A percentile compares a stretch with the other conserved stretches of the same genome.
These are phyloP conservation scores for Blastobotrys persicus DNA, from an alignment of 1,139 yeast genomes.

Conservation along the genomic window DNA sequence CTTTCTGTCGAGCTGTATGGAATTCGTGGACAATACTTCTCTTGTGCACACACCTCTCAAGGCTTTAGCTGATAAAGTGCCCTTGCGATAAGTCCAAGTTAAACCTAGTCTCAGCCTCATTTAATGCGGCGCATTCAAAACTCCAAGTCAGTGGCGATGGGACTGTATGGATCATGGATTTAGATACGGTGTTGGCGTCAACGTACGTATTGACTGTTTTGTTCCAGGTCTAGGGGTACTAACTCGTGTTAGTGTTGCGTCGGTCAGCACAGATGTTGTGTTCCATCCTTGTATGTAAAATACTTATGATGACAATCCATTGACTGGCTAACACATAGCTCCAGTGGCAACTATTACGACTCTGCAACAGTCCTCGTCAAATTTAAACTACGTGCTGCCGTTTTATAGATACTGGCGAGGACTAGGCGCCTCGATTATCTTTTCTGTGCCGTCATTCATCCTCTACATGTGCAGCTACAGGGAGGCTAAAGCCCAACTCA, in stretches of 20 bases:
- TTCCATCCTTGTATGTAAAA: constrained; percentile 36
- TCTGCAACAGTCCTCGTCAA: constrained; percentile 36
- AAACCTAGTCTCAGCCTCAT: background rate
- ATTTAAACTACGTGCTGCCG: constrained; percentile 32
- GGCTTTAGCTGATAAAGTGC: no score
- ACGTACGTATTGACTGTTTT: background rate
- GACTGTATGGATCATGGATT: background rate
- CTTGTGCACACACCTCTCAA: no score
- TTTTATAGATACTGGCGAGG: constrained; percentile 40
- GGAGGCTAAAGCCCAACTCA: constrained; percentile 34
- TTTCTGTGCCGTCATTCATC: constrained; percentile 42
- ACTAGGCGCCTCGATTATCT: constrained; percentile 34
- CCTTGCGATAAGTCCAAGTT: no score
- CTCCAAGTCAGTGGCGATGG: background rate
- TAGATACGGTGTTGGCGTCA: background rate
- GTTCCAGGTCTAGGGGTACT: background rate
- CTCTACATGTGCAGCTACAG: constrained; percentile 39
- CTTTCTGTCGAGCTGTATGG: no score
- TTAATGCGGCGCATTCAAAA: background rate
- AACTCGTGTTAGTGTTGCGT: constrained; percentile 29
- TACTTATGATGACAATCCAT: no score
- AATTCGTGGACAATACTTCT: no score
- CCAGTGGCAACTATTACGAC: constrained; percentile 37
- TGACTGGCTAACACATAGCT: no score
- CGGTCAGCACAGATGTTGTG: constrained; percentile 36